Evolutionary conservation across 352 stramenopile species (phyloP), one percentile per base, ranked within the genome.

Genomic region (Phytopythium litorale): DNA sequence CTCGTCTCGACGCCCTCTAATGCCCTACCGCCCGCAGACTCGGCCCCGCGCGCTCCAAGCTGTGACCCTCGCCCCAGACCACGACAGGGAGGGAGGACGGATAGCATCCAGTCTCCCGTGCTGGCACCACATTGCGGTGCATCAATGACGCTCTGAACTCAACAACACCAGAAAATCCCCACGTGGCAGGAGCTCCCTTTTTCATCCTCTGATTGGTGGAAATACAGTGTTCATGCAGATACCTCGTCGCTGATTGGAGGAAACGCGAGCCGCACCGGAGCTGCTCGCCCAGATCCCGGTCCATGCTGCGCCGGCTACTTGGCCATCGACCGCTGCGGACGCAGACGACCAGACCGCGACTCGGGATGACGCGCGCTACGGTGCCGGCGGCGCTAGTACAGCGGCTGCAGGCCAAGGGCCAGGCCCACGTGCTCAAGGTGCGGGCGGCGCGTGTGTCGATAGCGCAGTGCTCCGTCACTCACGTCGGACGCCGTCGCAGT

Each of bases 391-490:
- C 69, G 49, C 56, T 84, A n/a, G 58, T 65, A 35, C 64, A 55
- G 51, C 70, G 70, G 33, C 68, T 80, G 18, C 67, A 64, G 52
- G 64, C 63, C 11, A 79, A 81, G 43, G 63, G 79, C 33, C 84
- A 94, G 65, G 77, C 76, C 50, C 84, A 94, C 48, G 74, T 94
- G 13, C 77, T 94, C 33, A 84, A 91, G 78, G 84, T 79, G 48
- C 15, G 56, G 15, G 16, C 7, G 32, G 25, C 1, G n/a, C 33
- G 7, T 38, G 16, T 13, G 21, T 3, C 13, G 23, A 21, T 16
- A 38, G 11, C 33, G 25, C 25, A 28, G 25, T 28, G 25, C 1
- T 28, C 25, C 25, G 3, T 28, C 25, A 28, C 25, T 38, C 33
- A 38, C 33, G 33, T 38, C 33, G 33, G 33, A 13, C 11, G 33